phyloP scores from a whole-genome alignment of 2,329 filamentous ascomycete species.

The Sporothrix brunneoviolacea region DNA sequence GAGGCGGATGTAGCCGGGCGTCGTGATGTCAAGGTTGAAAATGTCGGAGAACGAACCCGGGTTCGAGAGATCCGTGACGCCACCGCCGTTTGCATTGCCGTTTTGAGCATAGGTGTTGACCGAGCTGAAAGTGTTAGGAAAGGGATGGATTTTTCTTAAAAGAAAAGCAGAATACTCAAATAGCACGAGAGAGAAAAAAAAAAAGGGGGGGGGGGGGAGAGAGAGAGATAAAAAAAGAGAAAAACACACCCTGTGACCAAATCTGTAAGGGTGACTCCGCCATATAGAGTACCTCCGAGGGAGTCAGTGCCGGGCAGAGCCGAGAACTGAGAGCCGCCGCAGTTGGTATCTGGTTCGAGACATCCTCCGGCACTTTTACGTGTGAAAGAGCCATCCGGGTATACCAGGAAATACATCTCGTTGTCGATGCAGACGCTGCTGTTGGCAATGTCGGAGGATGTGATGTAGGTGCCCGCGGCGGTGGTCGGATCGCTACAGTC shows the following conservation, averaged over 20 bases:
- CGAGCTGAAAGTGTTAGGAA: no score
- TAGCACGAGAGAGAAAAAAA: no score
- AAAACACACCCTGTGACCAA: slow-evolving; percentile 25
- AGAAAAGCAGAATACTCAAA: no score
- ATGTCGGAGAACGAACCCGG: slow-evolving; percentile 21
- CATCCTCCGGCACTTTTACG: neutral
- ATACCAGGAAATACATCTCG: slow-evolving; percentile 27
- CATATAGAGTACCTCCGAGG: slow-evolving; percentile 22
- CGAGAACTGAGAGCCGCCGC: slow-evolving; percentile 22
- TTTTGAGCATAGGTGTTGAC: slow-evolving; percentile 25
- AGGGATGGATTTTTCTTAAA: no score
- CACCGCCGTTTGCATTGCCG: slow-evolving; percentile 26
- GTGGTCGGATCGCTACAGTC: slow-evolving; percentile 22
- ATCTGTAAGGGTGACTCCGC: slow-evolving; percentile 22
- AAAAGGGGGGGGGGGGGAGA: no score
- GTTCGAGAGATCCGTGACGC: slow-evolving; percentile 21
- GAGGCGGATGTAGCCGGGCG: slow-evolving; percentile 30
- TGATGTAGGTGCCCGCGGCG: slow-evolving; percentile 21
- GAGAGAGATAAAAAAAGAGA: no score
- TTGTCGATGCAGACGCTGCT: slow-evolving; percentile 24
- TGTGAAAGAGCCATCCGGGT: slow-evolving; percentile 24
- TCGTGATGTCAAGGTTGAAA: slow-evolving; percentile 25
- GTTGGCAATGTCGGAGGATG: slow-evolving; percentile 12
- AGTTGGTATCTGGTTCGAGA: slow-evolving; percentile 5
- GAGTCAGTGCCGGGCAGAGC: slow-evolving; percentile 23